Conservation (phyloP, 176 grass and related monocot species). For the Carex myosuroides region DNA sequence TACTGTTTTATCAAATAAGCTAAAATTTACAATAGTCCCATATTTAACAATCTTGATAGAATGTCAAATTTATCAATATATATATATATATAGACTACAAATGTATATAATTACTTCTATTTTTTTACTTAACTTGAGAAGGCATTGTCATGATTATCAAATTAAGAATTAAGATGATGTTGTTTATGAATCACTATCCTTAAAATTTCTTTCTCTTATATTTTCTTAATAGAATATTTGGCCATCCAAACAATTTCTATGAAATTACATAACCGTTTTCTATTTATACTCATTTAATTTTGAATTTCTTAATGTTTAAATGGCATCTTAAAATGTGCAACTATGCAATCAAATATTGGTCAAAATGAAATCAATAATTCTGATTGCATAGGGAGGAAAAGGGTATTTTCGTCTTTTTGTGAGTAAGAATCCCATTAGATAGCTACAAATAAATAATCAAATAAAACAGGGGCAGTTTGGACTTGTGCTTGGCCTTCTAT, state of each 20-base stretch:
- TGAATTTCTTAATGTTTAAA: background rate
- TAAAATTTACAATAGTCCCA: background rate
- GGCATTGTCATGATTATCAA: background rate
- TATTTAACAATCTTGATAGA: background rate
- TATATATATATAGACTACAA: background rate
- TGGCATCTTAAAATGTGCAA: background rate
- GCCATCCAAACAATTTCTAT: background rate
- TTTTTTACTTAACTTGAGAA: background rate
- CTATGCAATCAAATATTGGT: background rate
- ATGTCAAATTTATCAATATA: background rate
- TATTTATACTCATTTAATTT: background rate
- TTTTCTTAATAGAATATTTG: background rate
- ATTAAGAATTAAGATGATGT: background rate
- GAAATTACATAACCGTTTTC: background rate
- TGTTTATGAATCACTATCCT: background rate
- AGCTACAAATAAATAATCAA: background rate
- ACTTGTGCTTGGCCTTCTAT: constrained; percentile 17
- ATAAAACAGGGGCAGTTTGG: background rate
- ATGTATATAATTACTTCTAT: background rate
- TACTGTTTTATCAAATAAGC: background rate
- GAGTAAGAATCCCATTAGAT: background rate
- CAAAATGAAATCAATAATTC: background rate
- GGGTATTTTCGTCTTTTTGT: constrained; percentile 5
- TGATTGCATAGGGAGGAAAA: background rate
- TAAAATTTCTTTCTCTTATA: background rate